A percentile compares a stretch with the other conserved stretches of the same genome.
Evolutionary conservation across 1,284 basidiomycete species (phyloP).

Genomic region (Rhodotorula sp.): DNA sequence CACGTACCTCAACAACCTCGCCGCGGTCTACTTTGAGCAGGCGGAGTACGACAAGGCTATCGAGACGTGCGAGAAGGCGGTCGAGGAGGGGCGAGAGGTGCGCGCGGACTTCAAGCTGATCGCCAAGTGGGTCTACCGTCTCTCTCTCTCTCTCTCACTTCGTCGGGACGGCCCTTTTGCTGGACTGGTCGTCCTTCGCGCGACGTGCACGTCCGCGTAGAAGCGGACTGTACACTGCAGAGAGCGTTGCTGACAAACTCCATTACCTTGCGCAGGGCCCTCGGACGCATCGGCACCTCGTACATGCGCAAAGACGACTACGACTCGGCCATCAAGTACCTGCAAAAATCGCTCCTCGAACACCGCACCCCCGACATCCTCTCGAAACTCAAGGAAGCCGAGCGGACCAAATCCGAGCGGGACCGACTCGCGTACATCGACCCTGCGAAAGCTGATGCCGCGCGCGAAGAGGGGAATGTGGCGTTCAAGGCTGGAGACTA

Average conservation of each 20-base stretch:
- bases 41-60: slow-evolving; percentile 87
- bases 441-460: slow-evolving; percentile 75
- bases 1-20: slow-evolving; percentile 86
- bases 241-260: neutral
- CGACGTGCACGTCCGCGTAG: no score
- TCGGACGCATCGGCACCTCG: slow-evolving; percentile 83
- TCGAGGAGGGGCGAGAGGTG: slow-evolving; percentile 78
- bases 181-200: no score
- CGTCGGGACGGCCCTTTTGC: no score
- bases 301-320: slow-evolving; percentile 81
- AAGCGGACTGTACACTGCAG: no score
- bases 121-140: slow-evolving; percentile 52
- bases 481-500: slow-evolving; percentile 90
- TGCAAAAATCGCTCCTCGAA: slow-evolving; percentile 80
- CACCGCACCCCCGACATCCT: slow-evolving; percentile 94
- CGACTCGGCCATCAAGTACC: slow-evolving; percentile 78
- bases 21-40: slow-evolving; percentile 92
- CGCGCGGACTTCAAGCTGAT: slow-evolving; percentile 59
- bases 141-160: neutral
- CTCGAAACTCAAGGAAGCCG: slow-evolving; percentile 81
- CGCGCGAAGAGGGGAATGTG: slow-evolving; percentile 87
- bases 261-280: slow-evolving; percentile 57
- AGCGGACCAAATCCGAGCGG: slow-evolving; percentile 73
- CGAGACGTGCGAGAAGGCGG: slow-evolving; percentile 87
- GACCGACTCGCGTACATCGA: slow-evolving; percentile 84